Evolutionary conservation across 345 rosid species (phyloP).

Genomic region (Camelina hispida): DNA sequence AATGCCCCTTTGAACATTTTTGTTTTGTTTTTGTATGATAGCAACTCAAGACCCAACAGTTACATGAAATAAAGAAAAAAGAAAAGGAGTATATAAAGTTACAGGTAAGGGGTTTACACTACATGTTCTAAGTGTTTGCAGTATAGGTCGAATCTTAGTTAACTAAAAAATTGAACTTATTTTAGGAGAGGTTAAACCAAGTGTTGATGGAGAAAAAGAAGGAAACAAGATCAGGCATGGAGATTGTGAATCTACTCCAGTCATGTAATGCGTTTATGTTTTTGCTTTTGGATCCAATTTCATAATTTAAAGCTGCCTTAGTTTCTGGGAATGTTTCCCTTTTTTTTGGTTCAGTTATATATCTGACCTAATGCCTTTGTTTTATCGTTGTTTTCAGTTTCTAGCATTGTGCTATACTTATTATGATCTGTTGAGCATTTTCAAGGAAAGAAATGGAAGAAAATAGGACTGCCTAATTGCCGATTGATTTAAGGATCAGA

Average conservation of each 20-base stretch:
- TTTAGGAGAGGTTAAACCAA: slow-evolving; percentile 92
- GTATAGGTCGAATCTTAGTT: not conserved
- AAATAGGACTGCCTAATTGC: too few relatives aligned
- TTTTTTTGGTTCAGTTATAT: too few relatives aligned
- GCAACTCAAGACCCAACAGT: slow-evolving; percentile 98
- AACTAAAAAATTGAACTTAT: not conserved
- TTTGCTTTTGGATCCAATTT: too few relatives aligned
- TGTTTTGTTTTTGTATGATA: slow-evolving; percentile 39
- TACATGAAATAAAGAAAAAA: slow-evolving; percentile 96
- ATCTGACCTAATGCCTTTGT: too few relatives aligned
- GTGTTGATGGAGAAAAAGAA: slow-evolving; percentile 99
- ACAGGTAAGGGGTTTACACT: slow-evolving; percentile 58
- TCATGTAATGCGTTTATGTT: too few relatives aligned
- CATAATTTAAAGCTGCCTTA: too few relatives aligned
- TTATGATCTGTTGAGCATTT: too few relatives aligned
- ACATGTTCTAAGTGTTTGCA: not conserved
- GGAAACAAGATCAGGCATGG: slow-evolving; percentile 98
- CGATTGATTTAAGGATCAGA: too few relatives aligned
- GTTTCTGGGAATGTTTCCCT: too few relatives aligned
- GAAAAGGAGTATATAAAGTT: slow-evolving; percentile 96
- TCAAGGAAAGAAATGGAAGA: too few relatives aligned
- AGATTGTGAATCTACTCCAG: slow-evolving; percentile 98
- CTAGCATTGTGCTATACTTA: too few relatives aligned
- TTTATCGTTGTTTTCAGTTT: too few relatives aligned
- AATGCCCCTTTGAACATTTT: slow-evolving; percentile 22